Conservation (phyloP, 2,329 filamentous ascomycete species). For the Chaetomium sp. region DNA sequence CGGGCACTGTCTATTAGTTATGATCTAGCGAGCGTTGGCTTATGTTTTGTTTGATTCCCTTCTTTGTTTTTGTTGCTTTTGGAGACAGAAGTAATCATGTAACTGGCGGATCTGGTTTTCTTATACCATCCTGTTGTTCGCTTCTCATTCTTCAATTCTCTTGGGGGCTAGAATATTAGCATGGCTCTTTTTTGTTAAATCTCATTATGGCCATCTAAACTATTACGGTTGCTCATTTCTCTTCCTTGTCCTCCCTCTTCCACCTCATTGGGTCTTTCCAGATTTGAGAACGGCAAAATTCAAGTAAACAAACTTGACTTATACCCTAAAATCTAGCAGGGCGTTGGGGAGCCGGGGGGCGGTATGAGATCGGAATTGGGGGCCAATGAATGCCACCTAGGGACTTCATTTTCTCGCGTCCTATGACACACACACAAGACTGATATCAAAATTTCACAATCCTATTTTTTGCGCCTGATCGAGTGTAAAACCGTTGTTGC, state of each 20-base stretch:
- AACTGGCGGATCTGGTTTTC: conserved; percentile 7
- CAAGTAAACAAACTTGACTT: conserved; percentile 19
- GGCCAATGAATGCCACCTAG: too few species aligned
- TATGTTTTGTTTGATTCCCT: conserved; percentile 13
- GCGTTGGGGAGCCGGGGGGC: conserved; percentile 17
- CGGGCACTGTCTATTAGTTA: background rate
- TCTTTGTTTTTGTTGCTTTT: conserved; percentile 23
- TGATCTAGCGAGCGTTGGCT: conserved; percentile 20
- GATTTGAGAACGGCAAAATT: conserved; percentile 12
- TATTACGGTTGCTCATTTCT: background rate
- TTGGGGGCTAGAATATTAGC: background rate
- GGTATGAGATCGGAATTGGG: conserved; percentile 10
- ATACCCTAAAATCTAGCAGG: conserved; percentile 29
- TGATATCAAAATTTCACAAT: too few species aligned
- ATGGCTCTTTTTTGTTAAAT: background rate
- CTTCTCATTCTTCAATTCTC: background rate
- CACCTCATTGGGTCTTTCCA: background rate
- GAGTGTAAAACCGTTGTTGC: background rate
- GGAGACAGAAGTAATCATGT: background rate
- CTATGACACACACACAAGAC: too few species aligned
- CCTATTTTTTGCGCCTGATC: too few species aligned
- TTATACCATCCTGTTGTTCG: conserved; percentile 9
- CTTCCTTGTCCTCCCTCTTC: background rate
- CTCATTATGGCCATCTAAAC: too few species aligned
- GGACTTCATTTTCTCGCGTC: too few species aligned